Evolutionary conservation across 2,329 filamentous ascomycete genomes (phyloP).

Genomic region (Geoglossum cookeanum): DNA sequence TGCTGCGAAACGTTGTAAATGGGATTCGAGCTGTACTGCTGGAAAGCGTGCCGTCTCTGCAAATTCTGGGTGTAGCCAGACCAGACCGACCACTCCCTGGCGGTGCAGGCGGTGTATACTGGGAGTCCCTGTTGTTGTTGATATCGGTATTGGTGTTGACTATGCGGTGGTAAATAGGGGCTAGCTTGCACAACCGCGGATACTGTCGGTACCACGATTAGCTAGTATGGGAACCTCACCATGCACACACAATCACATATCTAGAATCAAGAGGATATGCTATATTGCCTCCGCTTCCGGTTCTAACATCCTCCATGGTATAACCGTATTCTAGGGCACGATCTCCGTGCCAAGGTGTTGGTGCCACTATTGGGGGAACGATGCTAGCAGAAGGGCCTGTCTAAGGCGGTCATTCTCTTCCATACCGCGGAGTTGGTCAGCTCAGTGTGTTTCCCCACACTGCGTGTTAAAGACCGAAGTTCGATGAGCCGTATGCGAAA

Average conservation of each 20-base stretch:
- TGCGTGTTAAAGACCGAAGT: conserved; percentile 34
- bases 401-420: conserved; percentile 51
- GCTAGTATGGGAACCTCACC: no score
- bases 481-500: conserved; percentile 39
- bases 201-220: no score
- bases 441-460: conserved; percentile 24
- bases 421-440: conserved; percentile 41
- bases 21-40: conserved; percentile 42
- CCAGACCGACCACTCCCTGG: conserved; percentile 28
- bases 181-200: no score
- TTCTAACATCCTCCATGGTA: no score
- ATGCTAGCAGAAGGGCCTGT: conserved; percentile 23
- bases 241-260: no score
- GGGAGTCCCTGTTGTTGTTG: no score
- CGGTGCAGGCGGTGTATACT: conserved; percentile 33
- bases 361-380: conserved; percentile 23
- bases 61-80: conserved; percentile 47
- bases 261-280: no score
- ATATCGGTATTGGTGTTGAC: no score
- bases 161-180: no score
- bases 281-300: no score
- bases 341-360: conserved; percentile 20
- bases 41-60: conserved; percentile 31
- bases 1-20: conserved; percentile 63
- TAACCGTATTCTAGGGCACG: conserved; percentile 28